Conservation (phyloP, 2,329 filamentous ascomycete genomes). For the Fusarium sp. region DNA sequence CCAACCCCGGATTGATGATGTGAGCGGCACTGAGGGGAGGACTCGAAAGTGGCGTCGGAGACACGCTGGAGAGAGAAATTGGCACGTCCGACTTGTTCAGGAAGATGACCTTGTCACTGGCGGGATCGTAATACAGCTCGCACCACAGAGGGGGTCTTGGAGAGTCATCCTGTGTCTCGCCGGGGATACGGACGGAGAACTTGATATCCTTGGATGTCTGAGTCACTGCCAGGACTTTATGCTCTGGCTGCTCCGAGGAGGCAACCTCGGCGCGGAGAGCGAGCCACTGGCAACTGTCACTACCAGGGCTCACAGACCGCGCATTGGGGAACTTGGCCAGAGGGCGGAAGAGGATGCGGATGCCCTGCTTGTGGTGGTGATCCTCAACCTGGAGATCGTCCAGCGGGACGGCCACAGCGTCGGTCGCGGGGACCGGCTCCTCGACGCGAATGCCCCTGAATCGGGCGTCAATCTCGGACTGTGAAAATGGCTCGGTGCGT, state of each 20-base stretch:
- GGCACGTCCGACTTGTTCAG: conserved; percentile 67
- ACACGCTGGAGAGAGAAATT: conserved; percentile 61
- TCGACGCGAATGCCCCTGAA: conserved; percentile 60
- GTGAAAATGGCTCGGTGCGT: conserved; percentile 69
- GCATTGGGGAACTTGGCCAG: conserved; percentile 62
- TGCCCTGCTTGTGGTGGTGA: conserved; percentile 65
- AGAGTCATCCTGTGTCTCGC: conserved; percentile 56
- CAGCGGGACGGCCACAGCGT: conserved; percentile 62
- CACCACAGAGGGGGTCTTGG: conserved; percentile 66
- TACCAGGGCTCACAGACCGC: conserved; percentile 67
- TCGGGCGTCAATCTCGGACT: conserved; percentile 66
- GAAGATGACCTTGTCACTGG: conserved; percentile 69
- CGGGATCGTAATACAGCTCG: conserved; percentile 70
- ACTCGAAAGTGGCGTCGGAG: conserved; percentile 53
- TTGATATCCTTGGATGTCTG: conserved; percentile 71
- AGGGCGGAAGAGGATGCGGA: conserved; percentile 68
- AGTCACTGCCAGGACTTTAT: conserved; percentile 70
- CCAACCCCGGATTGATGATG: conserved; percentile 57
- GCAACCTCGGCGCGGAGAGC: conserved; percentile 66
- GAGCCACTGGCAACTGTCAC: conserved; percentile 68
- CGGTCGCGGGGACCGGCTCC: conserved; percentile 52
- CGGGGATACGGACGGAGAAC: conserved; percentile 68
- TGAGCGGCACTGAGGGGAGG: conserved; percentile 57
- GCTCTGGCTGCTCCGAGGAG: conserved; percentile 63
- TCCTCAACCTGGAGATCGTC: conserved; percentile 65